Evolutionary conservation across 345 rosid species (phyloP), one percentile per base, ranked within the genome.

Genomic region (Boechera divaricarpa): DNA sequence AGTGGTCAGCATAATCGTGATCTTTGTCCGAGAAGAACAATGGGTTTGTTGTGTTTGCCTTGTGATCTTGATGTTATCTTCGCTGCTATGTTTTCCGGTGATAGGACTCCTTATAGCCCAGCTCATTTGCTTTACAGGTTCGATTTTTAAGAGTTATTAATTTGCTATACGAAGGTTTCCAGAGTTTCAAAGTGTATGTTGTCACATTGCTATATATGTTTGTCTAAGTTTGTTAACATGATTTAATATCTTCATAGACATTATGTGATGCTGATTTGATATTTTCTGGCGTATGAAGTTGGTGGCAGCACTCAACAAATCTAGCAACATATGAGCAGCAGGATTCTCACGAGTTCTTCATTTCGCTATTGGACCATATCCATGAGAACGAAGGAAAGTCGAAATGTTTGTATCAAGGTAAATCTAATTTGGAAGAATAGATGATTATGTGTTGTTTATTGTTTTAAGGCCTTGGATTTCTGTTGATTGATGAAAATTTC

Each of bases 261-360:
- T 33, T 51, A 18, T 52, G 31, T 72, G 74, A 55, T 70, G 11
- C 24, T 64, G 81, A 68, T 82, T 73, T 66, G 48, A 12, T 48
- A 6, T 24, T 39, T 65, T 10, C 49, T 67, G 44, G 77, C 5
- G 44, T 53, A 33, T 83, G 84, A 83, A 94, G 98, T 85, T 94
- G 98, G 98, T 94, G 98, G 98, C 87, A 86, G 85, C 97, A 92
- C 77, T 87, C 96, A 31, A 81, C 86, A 8, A 85, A 87, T 86
- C 80, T 89, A 82, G 97, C 97, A 45, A 86, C 93, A 59, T 94
- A 90, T 60, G 87, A 87, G 68, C 93, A 94, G 87, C 97, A 92
- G 72, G 98, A 94, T 84, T 94, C 98, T 24, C 97, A 94, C 55
- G 98, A 94, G 80, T 94, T 94, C 82, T 90, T 92, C 82, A 94